phyloP scores from a whole-genome alignment of 148 eudicot species.

The Spergularia marina region DNA sequence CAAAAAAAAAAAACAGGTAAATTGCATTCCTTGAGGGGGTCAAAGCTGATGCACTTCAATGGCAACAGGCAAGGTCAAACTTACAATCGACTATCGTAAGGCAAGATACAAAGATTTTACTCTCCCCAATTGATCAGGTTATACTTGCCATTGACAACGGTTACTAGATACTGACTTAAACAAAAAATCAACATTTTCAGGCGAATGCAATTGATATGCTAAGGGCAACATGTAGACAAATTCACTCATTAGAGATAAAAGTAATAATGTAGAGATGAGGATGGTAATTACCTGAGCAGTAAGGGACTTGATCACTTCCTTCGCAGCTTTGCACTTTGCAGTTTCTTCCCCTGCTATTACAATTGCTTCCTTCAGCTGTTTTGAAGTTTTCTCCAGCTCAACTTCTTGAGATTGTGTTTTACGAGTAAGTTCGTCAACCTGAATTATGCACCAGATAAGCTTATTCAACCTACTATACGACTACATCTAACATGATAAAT shows the following conservation, averaged over 20 bases:
- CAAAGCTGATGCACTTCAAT: too few species aligned
- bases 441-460: conserved; percentile 13
- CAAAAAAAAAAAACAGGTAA: too few species aligned
- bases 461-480: neutral
- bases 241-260: neutral
- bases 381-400: conserved; percentile 58
- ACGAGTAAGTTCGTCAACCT: conserved; percentile 66
- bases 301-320: conserved; percentile 71
- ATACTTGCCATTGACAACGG: neutral
- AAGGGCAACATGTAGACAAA: conserved; percentile 9
- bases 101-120: neutral
- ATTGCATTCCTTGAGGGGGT: too few species aligned
- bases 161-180: neutral
- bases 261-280: conserved; percentile 6
- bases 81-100: neutral
- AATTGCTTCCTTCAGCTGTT: conserved; percentile 56
- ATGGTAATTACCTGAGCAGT: conserved; percentile 49
- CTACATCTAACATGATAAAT: neutral
- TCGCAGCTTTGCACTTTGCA: conserved; percentile 69
- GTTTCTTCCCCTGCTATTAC: conserved; percentile 51
- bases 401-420: conserved; percentile 60
- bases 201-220: neutral
- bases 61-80: neutral
- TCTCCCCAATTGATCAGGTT: neutral
- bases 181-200: neutral